Percentiles rank a stretch among this genome's conserved stretches.
These are phyloP conservation scores for Russula foetens DNA, from an alignment of 768 basidiomycete genomes.

Conservation along the genomic window DNA sequence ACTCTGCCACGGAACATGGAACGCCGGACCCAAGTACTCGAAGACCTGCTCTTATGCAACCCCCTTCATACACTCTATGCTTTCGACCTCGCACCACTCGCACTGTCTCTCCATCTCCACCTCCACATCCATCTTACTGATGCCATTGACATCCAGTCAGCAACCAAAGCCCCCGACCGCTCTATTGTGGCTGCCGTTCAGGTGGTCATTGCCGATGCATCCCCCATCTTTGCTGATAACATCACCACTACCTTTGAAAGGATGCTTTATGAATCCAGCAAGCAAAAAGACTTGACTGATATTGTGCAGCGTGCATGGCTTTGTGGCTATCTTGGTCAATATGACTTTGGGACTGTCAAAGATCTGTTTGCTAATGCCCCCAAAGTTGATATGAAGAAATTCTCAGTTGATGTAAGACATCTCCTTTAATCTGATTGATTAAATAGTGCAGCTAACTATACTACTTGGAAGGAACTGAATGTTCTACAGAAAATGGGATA, in stretches of 20 bases:
- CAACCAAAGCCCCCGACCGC: constrained; percentile 31
- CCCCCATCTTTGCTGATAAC: constrained; percentile 20
- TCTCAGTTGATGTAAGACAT: constrained; percentile 31
- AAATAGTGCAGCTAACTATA: neutral
- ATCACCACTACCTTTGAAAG: constrained; percentile 21
- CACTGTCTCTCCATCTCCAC: constrained; percentile 40
- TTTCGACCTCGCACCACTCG: constrained; percentile 46
- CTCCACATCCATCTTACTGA: constrained; percentile 36
- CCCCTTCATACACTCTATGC: constrained; percentile 38
- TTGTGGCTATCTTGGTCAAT: constrained; percentile 31
- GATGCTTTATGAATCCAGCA: constrained; percentile 9
- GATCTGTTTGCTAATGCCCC: constrained; percentile 35
- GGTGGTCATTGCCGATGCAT: constrained; percentile 21
- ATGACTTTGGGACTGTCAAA: constrained; percentile 29
- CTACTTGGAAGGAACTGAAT: neutral
- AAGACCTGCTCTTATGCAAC: constrained; percentile 40
- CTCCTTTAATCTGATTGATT: neutral
- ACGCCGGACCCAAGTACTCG: constrained; percentile 27
- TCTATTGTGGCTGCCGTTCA: constrained; percentile 36
- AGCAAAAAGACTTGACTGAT: constrained; percentile 9
- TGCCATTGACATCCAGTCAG: constrained; percentile 53
- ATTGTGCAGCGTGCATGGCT: constrained; percentile 27
- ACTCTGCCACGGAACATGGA: constrained; percentile 15
- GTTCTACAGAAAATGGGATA: constrained; percentile 10
- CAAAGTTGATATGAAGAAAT: constrained; percentile 37